Evolutionary conservation across 208 protist species (phyloP), one percentile per base, ranked within the genome.

Genomic region (Leptomonas pyrrhocoris): DNA sequence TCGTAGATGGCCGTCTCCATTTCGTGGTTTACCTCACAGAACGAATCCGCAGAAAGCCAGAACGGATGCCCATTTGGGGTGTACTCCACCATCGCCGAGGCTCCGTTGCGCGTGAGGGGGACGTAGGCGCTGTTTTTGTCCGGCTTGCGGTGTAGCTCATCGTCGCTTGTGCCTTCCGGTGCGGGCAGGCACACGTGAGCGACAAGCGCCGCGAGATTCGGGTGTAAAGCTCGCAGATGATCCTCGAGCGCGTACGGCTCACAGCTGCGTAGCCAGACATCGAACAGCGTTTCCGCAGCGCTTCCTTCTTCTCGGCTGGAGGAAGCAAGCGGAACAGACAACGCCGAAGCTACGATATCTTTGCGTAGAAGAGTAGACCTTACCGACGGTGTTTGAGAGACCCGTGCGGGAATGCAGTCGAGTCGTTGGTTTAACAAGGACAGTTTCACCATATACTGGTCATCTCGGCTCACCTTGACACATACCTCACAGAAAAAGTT

Each of bases 1-100:
- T 77, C 31, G 34, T 68, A 84, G 11, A 89, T 84, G 28, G 75
- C 80, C 25, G 75, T 71, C 48, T 84, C 84, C 80, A 89, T 86
- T 9, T 55, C 56, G 23, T 72, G 79, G 30, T 82, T 89, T 18
- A 84, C 80, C 53, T 88, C 83, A 31, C 83, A 78, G 48, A 88
- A 85, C 7, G 73, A 75, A 59, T 88, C 77, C 1, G 76, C 71
- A 18, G 74, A 85, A 13, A 88, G 70, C 18, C 46, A 53, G 46
- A 76, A 89, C 21, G 73, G 25, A 12, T 56, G 18, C 6, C 65
- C 58, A 55, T 86, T 86, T 1, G 77, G 80, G 16, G 84, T 89
- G 57, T 74, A 69, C 63, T 86, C 77, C 1, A 62, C 66, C 54
- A 79, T 67, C 9, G 48, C 5, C 16, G 40, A 34, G 3, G 50